These are phyloP conservation scores for Ceratocystis eucalypticola DNA, from an alignment of 2,329 filamentous ascomycete species.

Conservation along the genomic window DNA sequence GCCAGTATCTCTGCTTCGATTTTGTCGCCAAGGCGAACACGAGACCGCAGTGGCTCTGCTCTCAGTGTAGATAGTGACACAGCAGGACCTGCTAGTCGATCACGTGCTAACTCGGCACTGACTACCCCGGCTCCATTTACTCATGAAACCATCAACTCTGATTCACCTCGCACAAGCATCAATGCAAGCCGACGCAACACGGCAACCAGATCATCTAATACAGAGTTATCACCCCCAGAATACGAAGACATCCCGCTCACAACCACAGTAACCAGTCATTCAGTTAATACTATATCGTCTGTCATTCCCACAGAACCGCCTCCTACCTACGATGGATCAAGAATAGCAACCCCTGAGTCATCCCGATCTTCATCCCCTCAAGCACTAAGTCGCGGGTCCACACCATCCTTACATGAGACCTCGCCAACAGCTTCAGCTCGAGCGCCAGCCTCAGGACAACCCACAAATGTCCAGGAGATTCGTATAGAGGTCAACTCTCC, in stretches of 20 bases:
- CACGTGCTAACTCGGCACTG: conserved; percentile 22
- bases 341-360: neutral
- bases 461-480: neutral
- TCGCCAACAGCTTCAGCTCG: neutral
- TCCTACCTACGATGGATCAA: conserved; percentile 38
- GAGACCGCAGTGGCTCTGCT: conserved; percentile 40
- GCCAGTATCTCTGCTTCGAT: conserved; percentile 43
- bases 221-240: conserved; percentile 10
- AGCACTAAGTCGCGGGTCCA: neutral
- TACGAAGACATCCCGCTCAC: conserved; percentile 20
- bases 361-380: neutral
- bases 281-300: conserved; percentile 18
- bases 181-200: conserved; percentile 11
- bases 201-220: conserved; percentile 8
- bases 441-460: neutral
- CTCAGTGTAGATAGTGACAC: conserved; percentile 39
- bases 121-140: conserved; percentile 22
- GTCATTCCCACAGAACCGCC: conserved; percentile 34
- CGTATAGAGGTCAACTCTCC: neutral
- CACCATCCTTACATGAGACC: neutral
- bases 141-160: neutral
- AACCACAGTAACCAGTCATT: conserved; percentile 20
- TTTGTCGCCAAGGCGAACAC: conserved; percentile 27
- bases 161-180: conserved; percentile 12
- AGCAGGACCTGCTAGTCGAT: conserved; percentile 28